Evolutionary conservation across 2,329 filamentous ascomycete genomes (phyloP), one percentile per base, ranked within the genome.

Genomic region (Xenosphaeropsis pyriputrescens): DNA sequence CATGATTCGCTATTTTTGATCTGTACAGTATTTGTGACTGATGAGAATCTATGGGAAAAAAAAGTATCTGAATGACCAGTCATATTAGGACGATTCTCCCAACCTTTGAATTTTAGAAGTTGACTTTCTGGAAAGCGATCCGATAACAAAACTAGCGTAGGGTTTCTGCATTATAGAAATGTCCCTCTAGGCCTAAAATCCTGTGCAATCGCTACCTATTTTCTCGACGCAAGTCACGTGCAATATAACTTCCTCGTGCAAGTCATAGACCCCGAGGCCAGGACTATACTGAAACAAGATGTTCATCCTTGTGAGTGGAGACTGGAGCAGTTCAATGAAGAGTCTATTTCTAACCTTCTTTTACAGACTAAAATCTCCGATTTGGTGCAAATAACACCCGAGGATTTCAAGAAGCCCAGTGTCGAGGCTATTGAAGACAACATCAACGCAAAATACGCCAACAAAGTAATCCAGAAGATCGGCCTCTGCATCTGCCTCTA

Each of bases 401-500:
- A 85, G 51, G 84, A 95, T 55, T 94, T 96, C 55, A 72, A 77
- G 43, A 91, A 91, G 59, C 69, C 75, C 43, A 93, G 84, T 53
- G 72, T 75, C 22, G 72, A 86, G 45, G 85, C 86, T 1, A 85
- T 98, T 45, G 86, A 95, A 60, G 88, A 98, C 63, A 91, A 91
- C 51, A 91, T 98, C 62, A 96, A 98, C 57, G 71, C 78, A 45
- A 98, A 98, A 62, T 98, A 95, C 59, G 78, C 89, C 42, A 95
- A 98, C 63, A 91, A 89, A 61, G 80, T 86, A 16, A 85, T 98
- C 43, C 89, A 94, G 56, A 91, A 91, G 54, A 79, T 96, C 41
- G 91, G 91, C 9, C 76, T 98, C 4, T 95, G 86, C 54, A 80
- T 98, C 48, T 89, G 84, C 54, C 75, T 98, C 50, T 95, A 91